A percentile compares a stretch with the other conserved stretches of the same genome.
These are phyloP conservation scores for Russula brevipes DNA, from an alignment of 768 basidiomycete genomes.

Conservation along the genomic window DNA sequence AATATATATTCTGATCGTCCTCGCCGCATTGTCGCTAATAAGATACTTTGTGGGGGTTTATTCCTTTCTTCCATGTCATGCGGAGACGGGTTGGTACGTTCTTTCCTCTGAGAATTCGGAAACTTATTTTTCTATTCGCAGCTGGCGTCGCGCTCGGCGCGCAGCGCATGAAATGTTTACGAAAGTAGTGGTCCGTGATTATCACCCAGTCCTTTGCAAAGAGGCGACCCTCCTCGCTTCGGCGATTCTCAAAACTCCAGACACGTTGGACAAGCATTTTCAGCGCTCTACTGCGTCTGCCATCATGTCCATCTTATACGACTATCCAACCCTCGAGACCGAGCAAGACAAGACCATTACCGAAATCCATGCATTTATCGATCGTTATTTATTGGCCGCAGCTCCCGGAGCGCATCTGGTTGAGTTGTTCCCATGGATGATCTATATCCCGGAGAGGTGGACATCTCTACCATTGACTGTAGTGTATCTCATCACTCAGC, in stretches of 20 bases:
- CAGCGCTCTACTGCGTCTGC: conserved; percentile 10
- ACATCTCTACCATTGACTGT: neutral
- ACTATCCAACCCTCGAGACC: conserved; percentile 6
- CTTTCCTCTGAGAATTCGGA: no score
- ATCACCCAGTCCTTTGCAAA: conserved; percentile 4
- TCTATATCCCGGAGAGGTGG: conserved; percentile 12
- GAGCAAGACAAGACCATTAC: conserved; percentile 5
- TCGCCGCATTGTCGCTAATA: neutral
- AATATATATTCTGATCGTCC: conserved; percentile 7
- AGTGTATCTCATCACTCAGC: no score
- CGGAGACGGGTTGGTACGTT: neutral
- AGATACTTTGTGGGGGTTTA: neutral
- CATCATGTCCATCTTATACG: conserved; percentile 14
- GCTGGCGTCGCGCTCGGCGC: conserved; percentile 10
- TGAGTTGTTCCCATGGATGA: conserved; percentile 18
- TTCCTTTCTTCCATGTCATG: neutral
- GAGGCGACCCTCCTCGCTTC: conserved; percentile 10
- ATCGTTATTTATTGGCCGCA: neutral
- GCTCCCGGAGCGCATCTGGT: conserved; percentile 12
- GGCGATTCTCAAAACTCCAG: neutral
- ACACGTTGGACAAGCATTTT: neutral
- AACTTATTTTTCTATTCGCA: neutral
- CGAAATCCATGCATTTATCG: conserved; percentile 2
- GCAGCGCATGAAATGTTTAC: conserved; percentile 16
- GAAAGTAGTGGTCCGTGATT: conserved; percentile 11